These are phyloP conservation scores for Elaeagnus macrophylla DNA, from an alignment of 306 rosid genomes.

Conservation along the genomic window DNA sequence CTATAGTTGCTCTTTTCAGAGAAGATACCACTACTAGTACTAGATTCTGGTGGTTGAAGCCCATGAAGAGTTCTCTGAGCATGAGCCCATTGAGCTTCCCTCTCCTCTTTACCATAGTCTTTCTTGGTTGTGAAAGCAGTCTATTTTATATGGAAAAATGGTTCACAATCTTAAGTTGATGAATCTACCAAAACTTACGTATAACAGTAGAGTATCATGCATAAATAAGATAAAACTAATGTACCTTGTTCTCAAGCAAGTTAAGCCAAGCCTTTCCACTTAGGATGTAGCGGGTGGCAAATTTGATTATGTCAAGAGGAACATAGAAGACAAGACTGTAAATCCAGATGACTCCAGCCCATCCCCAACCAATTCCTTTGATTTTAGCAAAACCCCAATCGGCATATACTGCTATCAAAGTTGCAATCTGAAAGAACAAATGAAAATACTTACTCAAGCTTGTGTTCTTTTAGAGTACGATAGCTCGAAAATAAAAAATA, in stretches of 20 bases:
- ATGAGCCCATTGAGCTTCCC: constrained; percentile 99
- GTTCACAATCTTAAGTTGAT: constrained; percentile 5
- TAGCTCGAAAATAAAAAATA: background rate
- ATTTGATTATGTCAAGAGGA: constrained; percentile 75
- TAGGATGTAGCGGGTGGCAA: constrained; percentile 75
- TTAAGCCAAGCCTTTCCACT: constrained; percentile 98
- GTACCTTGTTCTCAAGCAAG: constrained; percentile 83
- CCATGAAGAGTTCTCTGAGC: constrained; percentile 98
- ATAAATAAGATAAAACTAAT: background rate
- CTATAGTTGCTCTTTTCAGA: constrained; percentile 80
- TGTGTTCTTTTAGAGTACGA: background rate
- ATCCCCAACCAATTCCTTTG: constrained; percentile 86
- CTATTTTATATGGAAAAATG: constrained; percentile 29
- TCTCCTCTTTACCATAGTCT: constrained; percentile 85
- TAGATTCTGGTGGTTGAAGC: constrained; percentile 75
- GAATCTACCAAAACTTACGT: constrained; percentile 4
- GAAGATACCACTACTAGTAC: constrained; percentile 32
- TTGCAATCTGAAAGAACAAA: constrained; percentile 57
- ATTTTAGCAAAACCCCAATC: constrained; percentile 86
- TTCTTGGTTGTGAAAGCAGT: constrained; percentile 99
- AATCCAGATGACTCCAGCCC: constrained; percentile 99
- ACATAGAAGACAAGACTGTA: constrained; percentile 79
- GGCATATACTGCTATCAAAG: constrained; percentile 83
- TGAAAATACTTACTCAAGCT: constrained; percentile 9
- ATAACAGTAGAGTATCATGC: constrained; percentile 4